These are phyloP conservation scores for Fimicolochytrium jonesii DNA, from an alignment of 192 early-diverging fungal genomes.

Conservation along the genomic window DNA sequence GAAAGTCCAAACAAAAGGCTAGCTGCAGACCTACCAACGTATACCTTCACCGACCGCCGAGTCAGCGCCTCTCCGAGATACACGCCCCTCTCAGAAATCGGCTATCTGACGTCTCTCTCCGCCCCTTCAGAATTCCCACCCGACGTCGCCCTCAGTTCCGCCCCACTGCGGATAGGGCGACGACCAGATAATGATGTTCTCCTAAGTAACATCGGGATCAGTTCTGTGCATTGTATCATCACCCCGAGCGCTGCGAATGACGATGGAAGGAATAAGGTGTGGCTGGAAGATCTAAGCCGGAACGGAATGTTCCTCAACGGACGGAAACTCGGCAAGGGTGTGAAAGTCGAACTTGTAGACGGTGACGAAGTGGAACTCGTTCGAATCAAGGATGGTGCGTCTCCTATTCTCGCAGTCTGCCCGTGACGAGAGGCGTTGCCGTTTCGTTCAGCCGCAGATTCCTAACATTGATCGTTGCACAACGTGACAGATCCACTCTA, in stretches of 20 bases:
- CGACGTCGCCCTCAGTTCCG: neutral
- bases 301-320: constrained; percentile 36
- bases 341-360: constrained; percentile 1
- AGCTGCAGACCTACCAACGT: neutral
- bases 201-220: constrained; percentile 9
- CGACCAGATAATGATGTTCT: constrained; percentile 14
- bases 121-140: neutral
- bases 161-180: constrained; percentile 23
- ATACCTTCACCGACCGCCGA: neutral
- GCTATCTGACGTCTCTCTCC: neutral
- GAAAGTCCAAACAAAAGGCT: neutral
- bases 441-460: too few species aligned
- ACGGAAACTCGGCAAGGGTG: constrained; percentile 13
- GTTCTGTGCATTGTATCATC: constrained; percentile 26
- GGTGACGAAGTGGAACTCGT: constrained; percentile 17
- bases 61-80: neutral
- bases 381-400: too few species aligned
- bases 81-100: neutral
- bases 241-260: neutral
- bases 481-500: too few species aligned
- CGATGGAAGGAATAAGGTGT: too few species aligned
- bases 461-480: too few species aligned
- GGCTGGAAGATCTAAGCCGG: constrained; percentile 24
- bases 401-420: too few species aligned
- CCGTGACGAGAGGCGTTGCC: too few species aligned